These are phyloP conservation scores for Solanum acaule DNA, from an alignment of 257 asterid genomes.

Conservation along the genomic window DNA sequence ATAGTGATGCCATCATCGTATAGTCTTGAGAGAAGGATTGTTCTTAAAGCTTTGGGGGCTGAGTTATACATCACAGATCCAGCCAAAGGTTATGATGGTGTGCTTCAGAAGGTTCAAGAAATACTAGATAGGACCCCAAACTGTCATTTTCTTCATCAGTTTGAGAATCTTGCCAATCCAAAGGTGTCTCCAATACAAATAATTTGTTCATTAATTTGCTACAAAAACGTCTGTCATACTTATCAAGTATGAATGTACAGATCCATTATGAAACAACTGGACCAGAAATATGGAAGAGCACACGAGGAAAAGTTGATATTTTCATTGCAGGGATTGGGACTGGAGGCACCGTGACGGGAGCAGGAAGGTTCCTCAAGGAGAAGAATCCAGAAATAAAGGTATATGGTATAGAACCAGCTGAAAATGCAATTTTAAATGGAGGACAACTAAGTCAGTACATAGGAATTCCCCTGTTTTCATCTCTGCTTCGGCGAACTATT, in stretches of 20 bases:
- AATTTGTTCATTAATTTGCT: not conserved
- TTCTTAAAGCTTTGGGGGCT: conserved; percentile 36
- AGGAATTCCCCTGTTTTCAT: not conserved
- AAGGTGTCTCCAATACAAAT: conserved; percentile 11
- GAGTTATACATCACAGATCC: conserved; percentile 25
- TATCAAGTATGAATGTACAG: too few species aligned
- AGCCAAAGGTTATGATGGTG: conserved; percentile 21
- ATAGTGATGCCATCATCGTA: conserved; percentile 28
- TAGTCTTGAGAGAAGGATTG: conserved; percentile 34
- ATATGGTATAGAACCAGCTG: too few species aligned
- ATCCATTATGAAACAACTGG: too few species aligned
- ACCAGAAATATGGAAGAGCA: too few species aligned
- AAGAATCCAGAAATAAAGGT: too few species aligned
- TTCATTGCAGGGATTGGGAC: too few species aligned
- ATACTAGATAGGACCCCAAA: conserved; percentile 23
- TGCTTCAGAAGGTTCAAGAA: conserved; percentile 25
- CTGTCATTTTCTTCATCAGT: conserved; percentile 20
- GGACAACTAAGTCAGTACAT: too few species aligned
- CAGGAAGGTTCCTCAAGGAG: too few species aligned
- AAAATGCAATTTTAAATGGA: too few species aligned
- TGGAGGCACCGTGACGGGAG: too few species aligned
- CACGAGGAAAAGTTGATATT: too few species aligned
- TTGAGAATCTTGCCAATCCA: conserved; percentile 38
- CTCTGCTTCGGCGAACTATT: not conserved
- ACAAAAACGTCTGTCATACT: too few species aligned